phyloP scores from a whole-genome alignment of 73 alveolate genomes.

The Paramecium biaurelia region DNA sequence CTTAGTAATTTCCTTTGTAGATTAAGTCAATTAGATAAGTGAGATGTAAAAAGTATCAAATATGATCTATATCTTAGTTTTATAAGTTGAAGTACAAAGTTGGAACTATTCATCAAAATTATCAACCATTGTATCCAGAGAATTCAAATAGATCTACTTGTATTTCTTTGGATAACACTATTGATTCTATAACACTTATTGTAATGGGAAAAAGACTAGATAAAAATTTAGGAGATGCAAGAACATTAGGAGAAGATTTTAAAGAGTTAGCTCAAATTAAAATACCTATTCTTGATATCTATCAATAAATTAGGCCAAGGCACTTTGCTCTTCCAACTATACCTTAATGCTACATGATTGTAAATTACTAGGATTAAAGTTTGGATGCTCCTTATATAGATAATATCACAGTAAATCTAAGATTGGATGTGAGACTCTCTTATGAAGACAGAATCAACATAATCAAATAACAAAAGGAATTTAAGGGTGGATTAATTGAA shows the following conservation, averaged over 20 bases:
- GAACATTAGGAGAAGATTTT: conserved; percentile 34
- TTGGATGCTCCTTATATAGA: conserved; percentile 48
- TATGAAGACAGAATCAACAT: not conserved
- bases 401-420: not conserved
- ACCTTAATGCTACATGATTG: not conserved
- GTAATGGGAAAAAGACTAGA: conserved; percentile 44
- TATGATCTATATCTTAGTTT: not conserved
- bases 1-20: conserved; percentile 17
- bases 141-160: conserved; percentile 39
- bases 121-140: conserved; percentile 36
- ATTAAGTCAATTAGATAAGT: not conserved
- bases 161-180: not conserved
- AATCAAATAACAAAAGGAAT: not conserved
- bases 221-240: conserved; percentile 42
- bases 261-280: conserved; percentile 29
- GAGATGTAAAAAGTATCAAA: conserved; percentile 15
- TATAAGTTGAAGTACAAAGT: conserved; percentile 31
- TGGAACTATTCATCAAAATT: conserved; percentile 37
- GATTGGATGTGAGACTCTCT: conserved; percentile 45
- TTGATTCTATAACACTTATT: conserved; percentile 17
- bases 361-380: not conserved
- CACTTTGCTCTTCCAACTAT: conserved; percentile 43
- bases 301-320: conserved; percentile 1
- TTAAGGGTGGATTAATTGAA: not conserved
- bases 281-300: not conserved